Evolutionary conservation across 768 basidiomycete genomes (phyloP).

Genomic region (Lentinula detonsa): DNA sequence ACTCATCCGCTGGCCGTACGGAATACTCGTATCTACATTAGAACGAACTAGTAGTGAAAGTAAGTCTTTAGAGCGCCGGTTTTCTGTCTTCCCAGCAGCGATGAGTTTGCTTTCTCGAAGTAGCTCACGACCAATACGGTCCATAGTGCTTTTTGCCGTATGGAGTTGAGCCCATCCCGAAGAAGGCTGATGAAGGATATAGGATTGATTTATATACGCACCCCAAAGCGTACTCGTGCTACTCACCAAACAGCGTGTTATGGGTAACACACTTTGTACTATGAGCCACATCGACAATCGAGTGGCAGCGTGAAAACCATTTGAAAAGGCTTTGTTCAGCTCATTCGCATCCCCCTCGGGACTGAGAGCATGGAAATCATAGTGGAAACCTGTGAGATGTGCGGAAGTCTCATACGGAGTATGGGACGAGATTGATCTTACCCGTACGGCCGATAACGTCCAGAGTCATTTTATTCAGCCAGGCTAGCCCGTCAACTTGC

Average conservation of each 20-base stretch:
- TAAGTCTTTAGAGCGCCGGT: conserved; percentile 32
- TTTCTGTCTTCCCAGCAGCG: conserved; percentile 10
- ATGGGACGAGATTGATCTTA: background rate
- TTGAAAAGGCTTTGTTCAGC: conserved; percentile 25
- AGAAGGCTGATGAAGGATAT: conserved; percentile 43
- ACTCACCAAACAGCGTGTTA: background rate
- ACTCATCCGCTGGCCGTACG: conserved; percentile 34
- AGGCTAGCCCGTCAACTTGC: conserved; percentile 53
- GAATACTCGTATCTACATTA: conserved; percentile 42
- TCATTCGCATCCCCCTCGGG: conserved; percentile 22
- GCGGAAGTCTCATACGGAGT: background rate
- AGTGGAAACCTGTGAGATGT: conserved; percentile 19
- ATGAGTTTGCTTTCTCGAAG: conserved; percentile 31
- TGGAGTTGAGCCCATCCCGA: conserved; percentile 20
- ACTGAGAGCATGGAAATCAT: conserved; percentile 24
- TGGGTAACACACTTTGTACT: conserved; percentile 8
- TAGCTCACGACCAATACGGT: conserved; percentile 31
- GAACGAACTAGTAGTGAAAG: conserved; percentile 41
- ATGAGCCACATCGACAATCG: conserved; percentile 10
- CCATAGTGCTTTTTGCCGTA: conserved; percentile 26
- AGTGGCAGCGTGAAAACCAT: conserved; percentile 16
- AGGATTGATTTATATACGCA: conserved; percentile 31
- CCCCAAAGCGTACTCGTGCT: conserved; percentile 32
- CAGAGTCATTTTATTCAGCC: conserved; percentile 63
- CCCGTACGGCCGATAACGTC: conserved; percentile 69